A percentile compares a stretch with the other conserved stretches of the same genome.
These are phyloP conservation scores for Lodderomyces pseudojiufengensis DNA, from an alignment of 1,139 yeast genomes.

Conservation along the genomic window DNA sequence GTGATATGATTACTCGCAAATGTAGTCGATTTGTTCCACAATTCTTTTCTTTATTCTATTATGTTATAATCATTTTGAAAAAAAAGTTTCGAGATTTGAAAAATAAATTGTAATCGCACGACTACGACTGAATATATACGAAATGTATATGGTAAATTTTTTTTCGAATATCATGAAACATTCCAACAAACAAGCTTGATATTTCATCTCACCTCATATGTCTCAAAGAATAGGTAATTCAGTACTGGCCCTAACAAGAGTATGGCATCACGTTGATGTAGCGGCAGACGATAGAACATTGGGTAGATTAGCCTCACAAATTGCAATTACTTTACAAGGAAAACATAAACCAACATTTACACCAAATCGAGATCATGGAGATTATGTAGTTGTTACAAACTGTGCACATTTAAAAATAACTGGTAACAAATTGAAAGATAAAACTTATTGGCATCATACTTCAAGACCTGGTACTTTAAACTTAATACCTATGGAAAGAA, in stretches of 20 bases:
- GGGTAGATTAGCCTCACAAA: slow-evolving; percentile 88
- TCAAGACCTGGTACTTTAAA: slow-evolving; percentile 88
- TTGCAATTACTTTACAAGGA: slow-evolving; percentile 87
- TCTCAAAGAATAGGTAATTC: slow-evolving; percentile 60
- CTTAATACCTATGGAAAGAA: slow-evolving; percentile 74
- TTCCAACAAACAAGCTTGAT: no score
- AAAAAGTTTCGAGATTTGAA: no score
- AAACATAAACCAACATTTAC: slow-evolving; percentile 92
- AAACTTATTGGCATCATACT: slow-evolving; percentile 89
- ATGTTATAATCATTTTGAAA: no score
- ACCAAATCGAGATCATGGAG: slow-evolving; percentile 80
- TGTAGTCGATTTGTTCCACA: no score
- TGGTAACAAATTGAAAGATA: slow-evolving; percentile 79
- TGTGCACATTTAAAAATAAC: slow-evolving; percentile 76
- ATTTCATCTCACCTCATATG: slow-evolving; percentile 32
- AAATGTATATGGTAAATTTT: no score
- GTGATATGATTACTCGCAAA: no score
- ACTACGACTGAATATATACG: no score
- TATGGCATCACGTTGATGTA: slow-evolving; percentile 95
- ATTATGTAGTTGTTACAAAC: slow-evolving; percentile 94
- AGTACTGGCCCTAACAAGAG: slow-evolving; percentile 73
- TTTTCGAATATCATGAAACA: no score
- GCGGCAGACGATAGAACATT: slow-evolving; percentile 80
- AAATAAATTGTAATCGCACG: no score
- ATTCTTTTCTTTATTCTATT: no score